A percentile compares a stretch with the other conserved stretches of the same genome.
These are phyloP conservation scores for Xylariaceae sp. DNA, from an alignment of 2,329 filamentous ascomycete species.

Conservation along the genomic window DNA sequence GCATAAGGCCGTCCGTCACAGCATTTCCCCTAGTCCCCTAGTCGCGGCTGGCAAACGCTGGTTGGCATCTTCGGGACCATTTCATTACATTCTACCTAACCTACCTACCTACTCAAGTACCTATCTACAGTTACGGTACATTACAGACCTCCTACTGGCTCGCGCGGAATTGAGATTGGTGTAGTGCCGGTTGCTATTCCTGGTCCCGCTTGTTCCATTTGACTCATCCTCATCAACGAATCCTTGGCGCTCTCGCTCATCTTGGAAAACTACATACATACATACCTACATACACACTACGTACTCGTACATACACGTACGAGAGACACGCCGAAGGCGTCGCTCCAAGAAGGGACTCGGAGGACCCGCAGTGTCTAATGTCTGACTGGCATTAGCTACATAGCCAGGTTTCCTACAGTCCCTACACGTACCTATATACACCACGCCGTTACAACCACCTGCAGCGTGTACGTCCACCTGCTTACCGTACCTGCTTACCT, in stretches of 20 bases:
- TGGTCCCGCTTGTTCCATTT: slow-evolving; percentile 20
- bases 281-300: too few species aligned
- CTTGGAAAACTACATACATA: not conserved
- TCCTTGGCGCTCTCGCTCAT: slow-evolving; percentile 12
- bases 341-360: slow-evolving; percentile 14
- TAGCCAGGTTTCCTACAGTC: not conserved
- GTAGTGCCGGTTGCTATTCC: slow-evolving; percentile 10
- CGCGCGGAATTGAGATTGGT: slow-evolving; percentile 16
- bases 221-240: slow-evolving; percentile 23
- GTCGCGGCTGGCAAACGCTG: slow-evolving; percentile 17
- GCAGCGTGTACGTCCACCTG: too few species aligned
- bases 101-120: slow-evolving; percentile 5
- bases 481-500: too few species aligned
- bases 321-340: slow-evolving; percentile 12
- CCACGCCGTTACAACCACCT: not conserved
- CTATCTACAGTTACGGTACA: not conserved
- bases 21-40: slow-evolving; percentile 19
- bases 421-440: not conserved
- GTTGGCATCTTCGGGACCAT: slow-evolving; percentile 11
- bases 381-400: slow-evolving; percentile 16
- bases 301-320: too few species aligned
- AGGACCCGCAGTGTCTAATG: slow-evolving; percentile 7
- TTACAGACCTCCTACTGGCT: too few species aligned
- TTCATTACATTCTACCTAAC: slow-evolving; percentile 10
- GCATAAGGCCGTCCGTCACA: slow-evolving; percentile 32